Evolutionary conservation across 805 yeast genomes (phyloP), one percentile per base, ranked within the genome.

Genomic region (Candida sphagnicola): DNA sequence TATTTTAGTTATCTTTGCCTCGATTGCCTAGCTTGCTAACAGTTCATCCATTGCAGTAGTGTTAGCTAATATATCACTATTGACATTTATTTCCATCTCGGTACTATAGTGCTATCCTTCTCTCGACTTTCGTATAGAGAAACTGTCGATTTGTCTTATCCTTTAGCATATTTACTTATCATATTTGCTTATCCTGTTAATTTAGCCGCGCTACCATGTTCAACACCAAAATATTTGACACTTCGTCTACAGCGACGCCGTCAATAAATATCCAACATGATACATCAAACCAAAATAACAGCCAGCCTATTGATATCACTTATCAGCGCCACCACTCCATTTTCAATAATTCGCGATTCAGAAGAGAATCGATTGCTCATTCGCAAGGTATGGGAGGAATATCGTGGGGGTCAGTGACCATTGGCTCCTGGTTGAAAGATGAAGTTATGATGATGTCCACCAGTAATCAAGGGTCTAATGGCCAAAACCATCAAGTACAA

Each of bases 351-450:
- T 57, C 59, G 26, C 51, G 71, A 46, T 76, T 89, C 46, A 77
- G 95, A 55, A 73, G 97, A 47, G 98, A 91, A 53, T 80, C 90
- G 41, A 80, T 93, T 42, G 96, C 97, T 21, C 98, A 91, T 59
- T 84, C 96, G 2, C 96, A 88, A 58, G 98, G 98, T 8, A 86
- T 93, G 82, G 98, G 98, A 31, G 99, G 98, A 34, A 85, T 91
- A 24, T 83, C 95, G 6, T 91, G 97, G 96, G 98, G 98, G 16
- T 89, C 95, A 2, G 79, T 90, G 41, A 84, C 95, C 18, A 89
- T 91, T 21, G 97, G 97, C 11, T 82, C 93, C 12, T 91, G 99
- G 99, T 70, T 91, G 17, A 85, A 89, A 56, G 98, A 91, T 59
- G 99, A 91, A 55, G 91, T 85, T 14, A 73, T 85, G 79, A 75